Evolutionary conservation across 2,329 filamentous ascomycete species (phyloP).

Genomic region (Gyromitra esculenta): DNA sequence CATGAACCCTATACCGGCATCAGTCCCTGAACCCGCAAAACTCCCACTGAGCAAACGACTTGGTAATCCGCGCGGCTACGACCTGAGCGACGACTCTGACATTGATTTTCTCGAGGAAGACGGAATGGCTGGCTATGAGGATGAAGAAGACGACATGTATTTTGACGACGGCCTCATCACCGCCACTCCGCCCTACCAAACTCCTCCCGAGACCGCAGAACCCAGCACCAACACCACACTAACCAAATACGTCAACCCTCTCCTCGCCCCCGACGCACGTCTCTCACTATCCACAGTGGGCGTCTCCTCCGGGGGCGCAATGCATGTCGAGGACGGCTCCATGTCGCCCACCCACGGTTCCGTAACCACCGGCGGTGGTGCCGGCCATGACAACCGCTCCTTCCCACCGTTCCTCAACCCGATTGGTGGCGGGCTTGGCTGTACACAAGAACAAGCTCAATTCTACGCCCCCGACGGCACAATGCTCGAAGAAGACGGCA

Average conservation of each 20-base stretch:
- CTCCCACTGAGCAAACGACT: conserved; percentile 31
- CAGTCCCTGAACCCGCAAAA: conserved; percentile 23
- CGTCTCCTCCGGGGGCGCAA: conserved; percentile 48
- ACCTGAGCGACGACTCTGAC: conserved; percentile 45
- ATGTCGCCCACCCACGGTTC: conserved; percentile 43
- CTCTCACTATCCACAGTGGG: conserved; percentile 47
- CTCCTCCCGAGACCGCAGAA: conserved; percentile 63
- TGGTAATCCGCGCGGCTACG: conserved; percentile 39
- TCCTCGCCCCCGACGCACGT: conserved; percentile 57
- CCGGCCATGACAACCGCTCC: conserved; percentile 20
- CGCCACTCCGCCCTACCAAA: conserved; percentile 59
- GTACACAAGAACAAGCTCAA: conserved; percentile 52
- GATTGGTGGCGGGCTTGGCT: conserved; percentile 53
- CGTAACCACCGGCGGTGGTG: conserved; percentile 34
- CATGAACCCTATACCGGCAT: conserved; percentile 52
- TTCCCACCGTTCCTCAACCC: conserved; percentile 56
- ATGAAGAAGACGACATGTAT: conserved; percentile 72
- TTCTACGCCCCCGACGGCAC: conserved; percentile 54
- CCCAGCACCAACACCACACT: background rate
- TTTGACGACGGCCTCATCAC: conserved; percentile 72
- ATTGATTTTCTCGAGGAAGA: conserved; percentile 46
- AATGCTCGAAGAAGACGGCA: conserved; percentile 44
- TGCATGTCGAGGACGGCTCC: conserved; percentile 48
- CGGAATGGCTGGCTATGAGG: conserved; percentile 50
- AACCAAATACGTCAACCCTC: conserved; percentile 60